Base-by-base conservation (phyloP, 2,329 filamentous ascomycete genomes). In the Alternaria sp. region DNA sequence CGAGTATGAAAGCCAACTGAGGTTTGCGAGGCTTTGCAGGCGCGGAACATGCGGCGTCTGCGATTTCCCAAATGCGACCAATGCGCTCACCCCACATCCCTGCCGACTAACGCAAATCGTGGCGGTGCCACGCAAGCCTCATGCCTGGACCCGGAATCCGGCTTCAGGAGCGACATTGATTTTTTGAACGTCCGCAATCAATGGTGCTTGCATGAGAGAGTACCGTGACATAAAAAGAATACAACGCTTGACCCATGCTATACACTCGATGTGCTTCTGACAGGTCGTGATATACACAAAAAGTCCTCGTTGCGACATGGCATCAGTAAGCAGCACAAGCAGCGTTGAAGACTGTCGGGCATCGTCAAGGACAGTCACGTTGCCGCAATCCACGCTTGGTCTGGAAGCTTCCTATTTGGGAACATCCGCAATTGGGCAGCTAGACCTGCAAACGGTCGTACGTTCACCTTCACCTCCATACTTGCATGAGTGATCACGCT, bases 11-110 rank as follows among this genome's bases (percentile, higher is more conserved):
- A 36, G 23, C n/a, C 19, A 30, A 36, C 5, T 51, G 28, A 12
- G 23, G 40, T 36, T 40, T 61, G 55, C 43, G 61, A 57, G 26
- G 57, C 62, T 64, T 66, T 61, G 63, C 58, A 59, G 61, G 60
- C 51, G 59, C 63, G 66, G 69, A 61, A 63, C 50, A 61, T 66
- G 64, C 68, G 69, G 68, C 66, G 55, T 60, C 54, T 55, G 60
- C 62, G 54, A 64, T 54, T 66, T 59, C 66, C 57, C 52, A 62
- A 50, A n/a, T 54, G 66, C 62, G 58, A 62, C 69, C 67, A 69
- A 69, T 71, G 69, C 64, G 60, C 61, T 64, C 63, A 65, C 62
- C 51, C 45, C 58, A 40, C 58, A 50, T 61, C 57, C 61, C 61
- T 70, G 68, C 44, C 44, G 30, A 45, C 79, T 51, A 63, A 59